A percentile compares a stretch with the other conserved stretches of the same genome.
phyloP scores from a whole-genome alignment of 2,329 filamentous ascomycete species.

The Xylaria sp. region DNA sequence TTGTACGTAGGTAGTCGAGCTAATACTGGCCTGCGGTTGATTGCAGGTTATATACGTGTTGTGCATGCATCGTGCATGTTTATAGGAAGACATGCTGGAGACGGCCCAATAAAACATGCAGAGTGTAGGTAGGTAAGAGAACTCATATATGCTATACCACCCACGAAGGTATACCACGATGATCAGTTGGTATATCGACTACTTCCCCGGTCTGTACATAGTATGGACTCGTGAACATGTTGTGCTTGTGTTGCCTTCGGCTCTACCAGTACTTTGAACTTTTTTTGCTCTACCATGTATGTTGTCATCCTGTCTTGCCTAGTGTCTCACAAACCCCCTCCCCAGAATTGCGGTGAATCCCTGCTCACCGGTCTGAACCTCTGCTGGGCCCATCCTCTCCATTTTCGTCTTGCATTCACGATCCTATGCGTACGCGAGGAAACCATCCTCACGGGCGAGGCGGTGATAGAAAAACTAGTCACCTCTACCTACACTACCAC shows the following conservation, averaged over 20 bases:
- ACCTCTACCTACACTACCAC: too few species aligned
- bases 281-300: background rate
- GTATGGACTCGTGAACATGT: background rate
- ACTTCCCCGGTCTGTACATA: background rate
- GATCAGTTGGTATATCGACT: background rate
- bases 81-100: constrained; percentile 2
- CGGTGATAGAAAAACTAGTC: too few species aligned
- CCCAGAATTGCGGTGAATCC: constrained; percentile 11
- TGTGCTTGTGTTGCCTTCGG: constrained; percentile 8
- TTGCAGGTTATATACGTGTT: constrained; percentile 12
- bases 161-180: background rate
- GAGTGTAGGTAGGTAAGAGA: background rate
- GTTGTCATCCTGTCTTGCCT: constrained; percentile 7
- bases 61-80: constrained; percentile 17
- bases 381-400: background rate
- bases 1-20: background rate
- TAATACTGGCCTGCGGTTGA: constrained; percentile 14
- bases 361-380: constrained; percentile 29
- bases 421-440: background rate
- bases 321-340: constrained; percentile 15
- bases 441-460: constrained; percentile 1
- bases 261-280: constrained; percentile 1
- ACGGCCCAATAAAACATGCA: background rate
- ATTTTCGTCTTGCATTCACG: background rate
- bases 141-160: background rate